Percentiles rank a stretch among this genome's conserved stretches.
Conservation (phyloP, 2,329 filamentous ascomycete species). For the Fusarium robinianum region DNA sequence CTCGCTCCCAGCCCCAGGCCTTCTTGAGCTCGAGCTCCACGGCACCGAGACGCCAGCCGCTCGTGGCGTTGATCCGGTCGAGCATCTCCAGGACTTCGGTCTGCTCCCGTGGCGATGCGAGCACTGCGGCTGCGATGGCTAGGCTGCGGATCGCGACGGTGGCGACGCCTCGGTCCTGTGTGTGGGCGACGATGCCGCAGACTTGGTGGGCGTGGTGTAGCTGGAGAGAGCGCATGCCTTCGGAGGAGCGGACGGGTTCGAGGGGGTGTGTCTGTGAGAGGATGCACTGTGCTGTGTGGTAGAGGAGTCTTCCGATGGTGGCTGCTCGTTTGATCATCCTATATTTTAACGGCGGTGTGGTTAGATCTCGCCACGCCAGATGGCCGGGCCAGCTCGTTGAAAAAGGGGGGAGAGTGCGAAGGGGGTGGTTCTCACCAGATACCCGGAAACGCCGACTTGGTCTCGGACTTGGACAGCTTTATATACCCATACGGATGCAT, state of each 20-base stretch:
- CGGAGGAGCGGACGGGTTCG: constrained; percentile 58
- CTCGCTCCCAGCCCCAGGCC: constrained; percentile 71
- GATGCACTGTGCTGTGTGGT: constrained; percentile 83
- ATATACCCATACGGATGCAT: constrained; percentile 88
- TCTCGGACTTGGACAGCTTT: constrained; percentile 66
- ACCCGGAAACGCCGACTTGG: constrained; percentile 80
- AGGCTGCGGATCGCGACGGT: constrained; percentile 80
- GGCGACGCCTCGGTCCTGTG: constrained; percentile 78
- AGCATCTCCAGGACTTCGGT: constrained; percentile 80
- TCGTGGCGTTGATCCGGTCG: constrained; percentile 73
- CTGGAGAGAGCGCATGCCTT: constrained; percentile 72
- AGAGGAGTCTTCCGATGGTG: constrained; percentile 82
- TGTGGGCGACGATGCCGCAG: constrained; percentile 86
- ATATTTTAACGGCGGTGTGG: too few species aligned
- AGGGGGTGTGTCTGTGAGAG: constrained; percentile 80
- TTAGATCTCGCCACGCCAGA: too few species aligned
- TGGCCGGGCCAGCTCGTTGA: too few species aligned
- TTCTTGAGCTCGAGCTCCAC: constrained; percentile 74
- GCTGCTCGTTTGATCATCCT: constrained; percentile 83
- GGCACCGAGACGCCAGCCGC: constrained; percentile 76
- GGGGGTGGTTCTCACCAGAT: constrained; percentile 66
- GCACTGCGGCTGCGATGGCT: constrained; percentile 73
- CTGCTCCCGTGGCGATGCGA: constrained; percentile 72
- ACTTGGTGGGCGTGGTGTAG: constrained; percentile 80
- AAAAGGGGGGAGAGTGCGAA: too few species aligned